Base-by-base conservation (phyloP, 495 filamentous ascomycete species). In the Hyaloscypha bicolor region DNA sequence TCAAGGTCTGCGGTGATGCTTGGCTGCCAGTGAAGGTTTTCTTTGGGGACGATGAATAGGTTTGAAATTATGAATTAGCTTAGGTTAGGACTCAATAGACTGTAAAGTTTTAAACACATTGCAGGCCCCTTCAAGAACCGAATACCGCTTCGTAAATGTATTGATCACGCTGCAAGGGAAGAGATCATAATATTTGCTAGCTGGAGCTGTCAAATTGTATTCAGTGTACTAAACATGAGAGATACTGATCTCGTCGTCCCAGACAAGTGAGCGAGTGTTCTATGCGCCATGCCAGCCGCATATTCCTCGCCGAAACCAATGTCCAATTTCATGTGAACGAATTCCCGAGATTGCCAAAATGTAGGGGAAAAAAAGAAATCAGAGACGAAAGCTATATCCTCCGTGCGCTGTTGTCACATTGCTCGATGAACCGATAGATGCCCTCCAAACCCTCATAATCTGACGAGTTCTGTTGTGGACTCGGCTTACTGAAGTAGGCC, bases 401-500 rank as follows among this genome's bases (percentile, higher is more conserved):
- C 60, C 76, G 78, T 52, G 87, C 85, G 21, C 81, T 80, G 75
- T 97, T 80, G 75, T 97, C 92, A 74, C 93, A 95, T 70, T 96
- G 91, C 74, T 91, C 91, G 57, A 98, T 72, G 76, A 97, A 97
- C 51, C 85, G 85, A 76, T 94, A 92, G 22, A 98, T 93, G 0
- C 94, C 94, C 71, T 96, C 90, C 19, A 92, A 76, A 9, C 92
- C 92, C 68, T 94, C 91, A 72, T 91, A 94, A 42, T 89, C 77
- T 19, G 79, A 78, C 1, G 74, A 58, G 45, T 82, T 78, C 8
- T 76, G 74, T 53, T 80, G 81, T 67, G 75, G 78, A 25, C 69
- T 72, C 19, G 78, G 78, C 62, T 85, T 79, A 6, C 81, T 82
- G 53, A 84, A 76, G 51, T 73, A 75, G 0, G 55, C 66, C 5